Evolutionary conservation across 768 basidiomycete genomes (phyloP).

Genomic region (Tubosaeta brunneosetosa): DNA sequence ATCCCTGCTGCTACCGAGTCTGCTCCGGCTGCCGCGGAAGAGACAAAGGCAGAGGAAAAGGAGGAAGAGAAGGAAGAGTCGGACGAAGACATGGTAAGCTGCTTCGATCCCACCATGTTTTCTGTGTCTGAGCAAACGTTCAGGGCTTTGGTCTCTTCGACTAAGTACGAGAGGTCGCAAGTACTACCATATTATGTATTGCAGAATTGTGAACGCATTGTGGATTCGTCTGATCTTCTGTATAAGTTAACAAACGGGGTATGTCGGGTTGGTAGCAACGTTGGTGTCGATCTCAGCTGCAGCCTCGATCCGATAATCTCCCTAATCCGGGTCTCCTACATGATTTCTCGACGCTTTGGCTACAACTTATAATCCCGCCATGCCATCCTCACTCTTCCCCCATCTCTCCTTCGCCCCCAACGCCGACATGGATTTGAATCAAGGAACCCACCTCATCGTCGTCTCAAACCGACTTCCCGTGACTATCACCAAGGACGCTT

Average conservation of each 20-base stretch:
- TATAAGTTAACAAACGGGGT: conserved; percentile 5
- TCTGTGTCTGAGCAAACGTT: conserved; percentile 5
- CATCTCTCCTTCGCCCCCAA: conserved; percentile 23
- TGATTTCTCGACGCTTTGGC: conserved; percentile 18
- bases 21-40: conserved; percentile 53
- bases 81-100: conserved; percentile 81
- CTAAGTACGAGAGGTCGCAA: conserved; percentile 33
- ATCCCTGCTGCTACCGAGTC: conserved; percentile 56
- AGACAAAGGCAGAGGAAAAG: conserved; percentile 64
- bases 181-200: conserved; percentile 20
- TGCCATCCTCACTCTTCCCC: conserved; percentile 27
- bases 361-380: conserved; percentile 25
- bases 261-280: conserved; percentile 6
- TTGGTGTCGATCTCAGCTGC: neutral
- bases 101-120: neutral
- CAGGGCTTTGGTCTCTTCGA: conserved; percentile 96
- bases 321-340: conserved; percentile 26
- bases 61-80: conserved; percentile 83
- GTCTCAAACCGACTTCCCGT: conserved; percentile 94
- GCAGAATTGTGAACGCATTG: conserved; percentile 14
- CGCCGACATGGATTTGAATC: conserved; percentile 42
- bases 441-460: conserved; percentile 78
- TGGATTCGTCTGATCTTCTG: conserved; percentile 3
- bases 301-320: conserved; percentile 31
- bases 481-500: conserved; percentile 90